A percentile compares a stretch with the other conserved stretches of the same genome.
Conservation (phyloP, 495 filamentous ascomycete genomes). For the Aspergillus baeticus region DNA sequence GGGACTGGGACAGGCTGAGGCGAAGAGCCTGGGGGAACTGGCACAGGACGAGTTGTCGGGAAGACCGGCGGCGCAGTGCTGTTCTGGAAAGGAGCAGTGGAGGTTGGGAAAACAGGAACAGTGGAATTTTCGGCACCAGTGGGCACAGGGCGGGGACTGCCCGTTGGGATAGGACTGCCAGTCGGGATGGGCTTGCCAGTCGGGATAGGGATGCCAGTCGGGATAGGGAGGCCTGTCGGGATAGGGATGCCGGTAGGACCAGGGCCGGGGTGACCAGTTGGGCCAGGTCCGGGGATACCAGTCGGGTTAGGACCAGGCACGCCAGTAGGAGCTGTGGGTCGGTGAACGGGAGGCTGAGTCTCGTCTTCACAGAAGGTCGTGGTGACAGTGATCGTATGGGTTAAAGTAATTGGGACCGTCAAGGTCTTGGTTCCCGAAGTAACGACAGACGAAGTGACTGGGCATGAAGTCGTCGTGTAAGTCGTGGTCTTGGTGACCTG, state of each 20-base stretch:
- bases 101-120: constrained; percentile 4
- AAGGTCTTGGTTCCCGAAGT: constrained; percentile 32
- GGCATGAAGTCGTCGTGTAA: constrained; percentile 36
- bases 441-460: constrained; percentile 33
- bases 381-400: constrained; percentile 39
- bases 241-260: not conserved
- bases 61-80: constrained; percentile 18
- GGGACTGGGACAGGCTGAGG: constrained; percentile 13
- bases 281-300: not conserved
- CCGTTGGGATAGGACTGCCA: constrained; percentile 8
- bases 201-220: constrained; percentile 13
- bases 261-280: not conserved
- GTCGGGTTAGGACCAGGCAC: not conserved
- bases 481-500: constrained; percentile 34
- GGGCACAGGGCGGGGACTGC: constrained; percentile 13
- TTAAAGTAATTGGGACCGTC: constrained; percentile 35
- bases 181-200: constrained; percentile 2
- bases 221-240: not conserved
- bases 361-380: constrained; percentile 30
- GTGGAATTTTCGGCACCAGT: constrained; percentile 5
- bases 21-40: constrained; percentile 14
- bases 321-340: not conserved
- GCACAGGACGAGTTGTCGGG: constrained; percentile 14
- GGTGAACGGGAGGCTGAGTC: not conserved
- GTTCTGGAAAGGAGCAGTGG: constrained; percentile 26